Evolutionary conservation across 2,329 filamentous ascomycete species (phyloP).

Genomic region (Allantophomopsis cytisporea): DNA sequence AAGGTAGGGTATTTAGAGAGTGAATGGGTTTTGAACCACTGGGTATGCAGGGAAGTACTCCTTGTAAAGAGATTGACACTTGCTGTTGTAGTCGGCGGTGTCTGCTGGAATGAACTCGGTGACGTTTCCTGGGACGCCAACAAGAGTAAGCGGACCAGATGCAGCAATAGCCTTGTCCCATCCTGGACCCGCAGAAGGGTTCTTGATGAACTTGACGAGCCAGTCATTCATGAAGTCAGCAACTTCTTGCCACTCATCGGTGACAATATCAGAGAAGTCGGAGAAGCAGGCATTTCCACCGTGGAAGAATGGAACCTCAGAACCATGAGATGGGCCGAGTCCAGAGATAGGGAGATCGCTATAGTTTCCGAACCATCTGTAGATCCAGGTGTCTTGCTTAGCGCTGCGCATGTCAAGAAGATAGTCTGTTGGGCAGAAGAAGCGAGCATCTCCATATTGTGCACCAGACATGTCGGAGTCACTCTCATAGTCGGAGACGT

Average conservation of each 20-base stretch:
- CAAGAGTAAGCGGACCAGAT: slow-evolving; percentile 17
- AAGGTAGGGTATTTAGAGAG: too few relatives aligned
- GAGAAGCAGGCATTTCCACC: slow-evolving; percentile 29
- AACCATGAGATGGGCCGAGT: slow-evolving; percentile 22
- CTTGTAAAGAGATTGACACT: slow-evolving; percentile 15
- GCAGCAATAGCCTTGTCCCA: slow-evolving; percentile 21
- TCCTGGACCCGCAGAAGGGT: slow-evolving; percentile 25
- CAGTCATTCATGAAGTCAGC: slow-evolving; percentile 26
- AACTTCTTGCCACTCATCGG: slow-evolving; percentile 22
- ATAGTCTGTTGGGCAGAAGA: slow-evolving; percentile 27
- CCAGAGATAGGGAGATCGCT: slow-evolving; percentile 23
- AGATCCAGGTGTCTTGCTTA: slow-evolving; percentile 25
- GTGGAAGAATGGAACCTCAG: slow-evolving; percentile 30
- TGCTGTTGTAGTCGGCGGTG: slow-evolving; percentile 19
- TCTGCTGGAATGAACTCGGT: slow-evolving; percentile 14
- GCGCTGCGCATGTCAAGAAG: slow-evolving; percentile 23
- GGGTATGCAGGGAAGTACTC: slow-evolving; percentile 4
- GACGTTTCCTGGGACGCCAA: slow-evolving; percentile 22
- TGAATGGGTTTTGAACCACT: slow-evolving; percentile 3
- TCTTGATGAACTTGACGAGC: slow-evolving; percentile 30
- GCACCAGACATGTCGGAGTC: slow-evolving; percentile 26
- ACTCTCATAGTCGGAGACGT: slow-evolving; percentile 19
- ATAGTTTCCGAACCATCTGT: slow-evolving; percentile 28
- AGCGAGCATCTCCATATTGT: slow-evolving; percentile 30
- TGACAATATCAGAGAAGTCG: slow-evolving; percentile 16